Base-by-base conservation (phyloP, 2,329 filamentous ascomycete species). In the Saccharata proteae region DNA sequence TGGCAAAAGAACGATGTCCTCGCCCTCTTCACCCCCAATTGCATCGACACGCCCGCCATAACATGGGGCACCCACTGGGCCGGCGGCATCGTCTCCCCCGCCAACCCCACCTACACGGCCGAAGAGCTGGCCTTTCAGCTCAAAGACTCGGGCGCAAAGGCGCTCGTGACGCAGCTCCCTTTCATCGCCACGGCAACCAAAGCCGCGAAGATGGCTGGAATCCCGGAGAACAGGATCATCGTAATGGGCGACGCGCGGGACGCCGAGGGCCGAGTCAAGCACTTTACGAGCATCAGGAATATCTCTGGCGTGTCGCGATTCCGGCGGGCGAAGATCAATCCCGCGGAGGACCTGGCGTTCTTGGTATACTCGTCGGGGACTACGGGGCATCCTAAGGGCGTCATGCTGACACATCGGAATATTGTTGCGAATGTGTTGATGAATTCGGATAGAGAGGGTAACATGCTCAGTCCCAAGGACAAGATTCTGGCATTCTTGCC, bases 351-450 rank as follows among this genome's bases (percentile, higher is more conserved):
- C 49, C 53, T 90, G 16, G 79, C 83, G 0, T 93, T 90, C 47
- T 57, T 94, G 35, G 83, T 92, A 1, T 94, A 93, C 54, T 84
- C 77, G 29, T 86, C 79, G 6, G 88, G 88, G 6, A 96, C 88
- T 0, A 94, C 88, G 0, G 88, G 88, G 2, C 61, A 85, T 30
- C 86, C 88, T 0, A 96, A 96, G 56, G 88, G 86, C 11, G 88
- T 94, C 10, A 80, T 83, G 71, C 64, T 94, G 18, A 80, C 74
- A 6, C 88, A 96, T 55, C 55, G 61, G 41, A 94, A 94, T 51
- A 76, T 93, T 37, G 71, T 92, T 8, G 62, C 82, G 37, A 93
- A 93, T 52, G 53, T 57, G 0, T 42, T 65, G 39, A 59, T 63
- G 52, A 51, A 61, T 32, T 50, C 47, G 30, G 47, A 49, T 14